These are phyloP conservation scores for Aphanoascus verrucosus DNA, from an alignment of 2,329 filamentous ascomycete genomes.

Conservation along the genomic window DNA sequence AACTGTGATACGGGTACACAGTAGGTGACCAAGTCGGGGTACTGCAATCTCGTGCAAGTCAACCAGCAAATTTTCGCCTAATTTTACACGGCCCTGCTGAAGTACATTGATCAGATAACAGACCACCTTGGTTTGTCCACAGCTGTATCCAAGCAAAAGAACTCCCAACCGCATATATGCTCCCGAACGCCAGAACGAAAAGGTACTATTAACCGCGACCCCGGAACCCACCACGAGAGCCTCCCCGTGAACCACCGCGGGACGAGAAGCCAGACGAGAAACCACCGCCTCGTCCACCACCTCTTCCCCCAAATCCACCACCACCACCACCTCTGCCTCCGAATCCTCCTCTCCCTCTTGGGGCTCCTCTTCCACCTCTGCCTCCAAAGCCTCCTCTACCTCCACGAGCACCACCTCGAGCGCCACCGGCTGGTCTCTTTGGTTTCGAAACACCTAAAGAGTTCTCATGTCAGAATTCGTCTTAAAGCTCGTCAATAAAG, in stretches of 20 bases:
- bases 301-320: constrained; percentile 37
- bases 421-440: constrained; percentile 56
- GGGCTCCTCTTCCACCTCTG: constrained; percentile 39
- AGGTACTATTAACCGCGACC: constrained; percentile 18
- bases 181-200: constrained; percentile 18
- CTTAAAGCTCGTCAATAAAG: not conserved
- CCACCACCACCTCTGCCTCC: constrained; percentile 35
- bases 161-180: constrained; percentile 13
- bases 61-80: constrained; percentile 11
- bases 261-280: constrained; percentile 18
- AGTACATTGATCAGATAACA: constrained; percentile 1
- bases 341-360: constrained; percentile 44
- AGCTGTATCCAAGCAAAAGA: constrained; percentile 3
- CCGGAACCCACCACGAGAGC: constrained; percentile 26
- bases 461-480: constrained; percentile 17
- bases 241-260: constrained; percentile 25
- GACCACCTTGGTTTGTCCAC: not conserved
- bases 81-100: constrained; percentile 4
- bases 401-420: constrained; percentile 39
- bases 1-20: not conserved
- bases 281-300: constrained; percentile 17
- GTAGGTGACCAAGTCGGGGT: not conserved
- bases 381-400: constrained; percentile 37
- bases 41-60: not conserved
- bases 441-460: constrained; percentile 54